Base-by-base conservation (phyloP, 2,329 filamentous ascomycete genomes). In the Xylariomycetidae sp. region DNA sequence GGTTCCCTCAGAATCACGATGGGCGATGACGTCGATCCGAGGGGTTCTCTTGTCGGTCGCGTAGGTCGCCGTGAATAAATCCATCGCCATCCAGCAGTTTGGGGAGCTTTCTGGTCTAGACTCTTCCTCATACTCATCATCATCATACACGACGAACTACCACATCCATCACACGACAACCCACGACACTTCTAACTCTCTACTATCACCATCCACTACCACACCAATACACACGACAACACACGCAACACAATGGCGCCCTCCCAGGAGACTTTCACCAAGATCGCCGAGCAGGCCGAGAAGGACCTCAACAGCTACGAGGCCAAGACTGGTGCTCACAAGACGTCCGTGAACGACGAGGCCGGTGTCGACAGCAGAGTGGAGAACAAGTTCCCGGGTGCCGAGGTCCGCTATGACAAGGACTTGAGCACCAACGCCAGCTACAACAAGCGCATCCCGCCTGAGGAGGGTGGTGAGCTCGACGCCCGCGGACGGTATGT, bases 301-400 rank as follows among this genome's bases (percentile, higher is more conserved):
- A 50, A 49, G 32, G 65, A 70, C 43, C 57, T 70, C 35, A 70
- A 70, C 57, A 63, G 56, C 10, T 65, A 68, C 47, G 58, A 67
- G 43, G 51, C 65, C 43, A 71, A 70, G 54, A 68, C 65, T 2
- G 67, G 68, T 33, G 52, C 52, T 7, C 58, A 57, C 29, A 63
- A 58, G 37, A 47, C 52, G 3, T 54, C 64, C 5, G 54, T 54
- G 4, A 53, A 52, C 13, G 64, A 67, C 15, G 58, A 67, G 6
- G 57, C 61, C 3, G 67, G 64, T 26, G 61, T 68, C 28, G 63
- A 67, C 34, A 49, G 58, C 1, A 49, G 54, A 9, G 59, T 56
- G 17, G 64, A 65, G 53, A 61, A 58, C 30, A 63, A 63, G 36
- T 70, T 72, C 40, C 60, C 59, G 9, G 60, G 58, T 8, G 53